Conservation (phyloP, 371 early-diverging fungal genomes). For the Saksenaea oblongispora region DNA sequence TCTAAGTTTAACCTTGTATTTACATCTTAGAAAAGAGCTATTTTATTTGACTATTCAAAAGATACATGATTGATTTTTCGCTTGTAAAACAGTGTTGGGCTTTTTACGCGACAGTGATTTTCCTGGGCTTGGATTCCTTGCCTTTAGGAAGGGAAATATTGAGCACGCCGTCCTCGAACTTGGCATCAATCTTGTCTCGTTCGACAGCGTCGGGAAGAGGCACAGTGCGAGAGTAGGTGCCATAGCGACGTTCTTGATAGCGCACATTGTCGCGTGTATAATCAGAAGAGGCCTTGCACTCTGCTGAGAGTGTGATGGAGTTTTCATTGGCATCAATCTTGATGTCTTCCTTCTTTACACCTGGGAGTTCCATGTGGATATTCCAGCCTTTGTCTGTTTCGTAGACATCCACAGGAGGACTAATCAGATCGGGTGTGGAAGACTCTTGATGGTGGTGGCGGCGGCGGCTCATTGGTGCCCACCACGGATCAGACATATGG, state of each 20-base stretch:
- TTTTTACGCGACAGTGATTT: constrained; percentile 13
- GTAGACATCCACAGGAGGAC: constrained; percentile 23
- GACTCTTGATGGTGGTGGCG: background rate
- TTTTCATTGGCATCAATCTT: constrained; percentile 20
- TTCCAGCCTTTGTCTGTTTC: constrained; percentile 25
- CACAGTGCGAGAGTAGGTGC: constrained; percentile 52
- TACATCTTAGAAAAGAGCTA: constrained; percentile 17
- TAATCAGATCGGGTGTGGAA: background rate
- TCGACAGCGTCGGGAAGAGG: constrained; percentile 53
- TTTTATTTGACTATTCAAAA: background rate
- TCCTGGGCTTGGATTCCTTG: constrained; percentile 4
- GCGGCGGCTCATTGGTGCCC: background rate
- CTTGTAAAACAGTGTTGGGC: no score
- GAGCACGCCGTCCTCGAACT: constrained; percentile 61
- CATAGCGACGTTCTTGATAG: constrained; percentile 53
- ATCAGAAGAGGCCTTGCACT: constrained; percentile 14
- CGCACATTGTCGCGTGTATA: constrained; percentile 28
- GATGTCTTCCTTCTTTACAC: constrained; percentile 33
- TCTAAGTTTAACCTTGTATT: constrained; percentile 42
- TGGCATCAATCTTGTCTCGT: constrained; percentile 49
- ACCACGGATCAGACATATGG: constrained; percentile 12
- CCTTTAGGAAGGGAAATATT: constrained; percentile 53
- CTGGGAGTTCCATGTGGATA: constrained; percentile 32
- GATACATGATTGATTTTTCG: no score
- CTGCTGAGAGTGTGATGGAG: constrained; percentile 19